phyloP scores from a whole-genome alignment of 257 asterid genomes.

The Knoxia roxburghii region DNA sequence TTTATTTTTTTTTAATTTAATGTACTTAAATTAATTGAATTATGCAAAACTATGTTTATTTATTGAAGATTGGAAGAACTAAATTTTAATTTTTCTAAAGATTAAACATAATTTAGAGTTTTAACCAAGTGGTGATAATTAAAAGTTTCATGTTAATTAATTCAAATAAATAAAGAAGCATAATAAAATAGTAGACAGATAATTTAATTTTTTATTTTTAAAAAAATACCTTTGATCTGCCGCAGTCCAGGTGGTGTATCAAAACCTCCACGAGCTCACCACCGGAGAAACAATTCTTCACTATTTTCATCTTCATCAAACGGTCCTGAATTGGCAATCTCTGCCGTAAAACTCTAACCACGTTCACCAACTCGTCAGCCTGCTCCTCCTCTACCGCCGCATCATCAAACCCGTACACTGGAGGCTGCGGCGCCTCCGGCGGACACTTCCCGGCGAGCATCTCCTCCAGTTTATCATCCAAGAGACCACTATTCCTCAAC shows the following conservation, averaged over 20 bases:
- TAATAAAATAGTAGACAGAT: too few species aligned
- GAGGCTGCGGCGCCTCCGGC: slow-evolving; percentile 73
- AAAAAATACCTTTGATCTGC: slow-evolving; percentile 53
- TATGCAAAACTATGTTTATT: too few species aligned
- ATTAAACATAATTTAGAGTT: too few species aligned
- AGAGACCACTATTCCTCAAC: slow-evolving; percentile 64
- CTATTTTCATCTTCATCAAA: slow-evolving; percentile 74
- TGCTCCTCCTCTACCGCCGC: slow-evolving; percentile 31
- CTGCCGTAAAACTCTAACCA: slow-evolving; percentile 60
- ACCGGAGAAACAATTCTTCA: slow-evolving; percentile 81
- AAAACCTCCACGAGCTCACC: slow-evolving; percentile 74
- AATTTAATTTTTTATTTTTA: not conserved
- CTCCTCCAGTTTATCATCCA: slow-evolving; percentile 69
- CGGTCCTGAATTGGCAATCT: slow-evolving; percentile 87
- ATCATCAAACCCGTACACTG: slow-evolving; percentile 81
- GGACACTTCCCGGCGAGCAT: slow-evolving; percentile 69
- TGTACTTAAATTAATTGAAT: too few species aligned
- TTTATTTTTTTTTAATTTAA: too few species aligned
- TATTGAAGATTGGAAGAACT: too few species aligned
- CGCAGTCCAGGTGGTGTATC: slow-evolving; percentile 69
- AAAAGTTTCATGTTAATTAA: too few species aligned
- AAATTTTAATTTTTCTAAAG: too few species aligned
- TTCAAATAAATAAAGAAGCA: too few species aligned
- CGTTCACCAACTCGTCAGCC: slow-evolving; percentile 56
- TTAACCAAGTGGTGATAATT: too few species aligned